Evolutionary conservation across 768 basidiomycete species (phyloP).

Genomic region (Suillus sp.): DNA sequence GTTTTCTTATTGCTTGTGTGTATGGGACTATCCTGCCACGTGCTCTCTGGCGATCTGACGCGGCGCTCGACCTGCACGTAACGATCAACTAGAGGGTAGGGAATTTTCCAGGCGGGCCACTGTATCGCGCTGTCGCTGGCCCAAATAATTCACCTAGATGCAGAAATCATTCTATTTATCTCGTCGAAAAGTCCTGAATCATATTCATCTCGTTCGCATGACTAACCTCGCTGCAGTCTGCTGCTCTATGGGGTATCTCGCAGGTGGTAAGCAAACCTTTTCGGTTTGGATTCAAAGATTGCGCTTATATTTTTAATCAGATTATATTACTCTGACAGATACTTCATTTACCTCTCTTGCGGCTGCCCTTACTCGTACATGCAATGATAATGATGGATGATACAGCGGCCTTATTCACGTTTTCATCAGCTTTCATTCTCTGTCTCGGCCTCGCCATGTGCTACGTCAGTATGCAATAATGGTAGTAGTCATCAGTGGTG

Average conservation of each 20-base stretch:
- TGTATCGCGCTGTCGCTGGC: background rate
- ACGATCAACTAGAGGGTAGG: background rate
- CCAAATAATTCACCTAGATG: background rate
- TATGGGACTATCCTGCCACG: background rate
- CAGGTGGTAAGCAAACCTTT: background rate
- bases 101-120: background rate
- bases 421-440: background rate
- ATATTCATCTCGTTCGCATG: background rate
- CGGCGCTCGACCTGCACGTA: background rate
- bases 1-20: background rate
- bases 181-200: background rate
- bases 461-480: background rate
- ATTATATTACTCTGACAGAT: too few species aligned
- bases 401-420: background rate
- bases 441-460: background rate
- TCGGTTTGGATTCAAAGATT: background rate
- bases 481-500: background rate
- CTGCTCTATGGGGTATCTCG: background rate
- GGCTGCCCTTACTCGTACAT: background rate
- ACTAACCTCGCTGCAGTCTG: background rate
- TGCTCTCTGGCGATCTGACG: background rate
- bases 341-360: background rate
- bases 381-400: background rate
- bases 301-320: background rate
- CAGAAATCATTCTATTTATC: background rate